A percentile compares a stretch with the other conserved stretches of the same genome.
phyloP scores from a whole-genome alignment of 495 filamentous ascomycete species.

The Xylaria venustula region DNA sequence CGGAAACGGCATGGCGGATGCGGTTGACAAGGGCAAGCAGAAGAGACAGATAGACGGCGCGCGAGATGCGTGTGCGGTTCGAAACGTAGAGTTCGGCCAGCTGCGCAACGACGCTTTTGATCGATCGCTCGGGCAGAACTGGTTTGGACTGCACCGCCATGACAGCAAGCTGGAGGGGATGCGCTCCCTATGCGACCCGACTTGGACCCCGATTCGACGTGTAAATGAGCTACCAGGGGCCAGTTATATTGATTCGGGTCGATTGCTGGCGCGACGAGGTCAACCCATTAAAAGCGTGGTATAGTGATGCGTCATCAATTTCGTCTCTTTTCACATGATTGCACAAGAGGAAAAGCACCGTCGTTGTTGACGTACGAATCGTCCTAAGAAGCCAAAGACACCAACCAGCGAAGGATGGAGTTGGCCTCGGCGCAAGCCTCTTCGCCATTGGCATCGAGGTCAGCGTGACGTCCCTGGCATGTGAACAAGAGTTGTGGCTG shows the following conservation, averaged over 20 bases:
- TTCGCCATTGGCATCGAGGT: constrained; percentile 1
- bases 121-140: constrained; percentile 59
- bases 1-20: constrained; percentile 84
- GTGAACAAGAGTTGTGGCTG: background rate
- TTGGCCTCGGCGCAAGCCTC: constrained; percentile 28
- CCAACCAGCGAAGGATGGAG: background rate
- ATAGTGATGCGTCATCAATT: background rate
- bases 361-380: too few species aligned
- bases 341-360: too few species aligned
- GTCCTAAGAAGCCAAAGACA: too few species aligned
- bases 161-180: constrained; percentile 17
- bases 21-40: constrained; percentile 85
- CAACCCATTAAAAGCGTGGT: constrained; percentile 7
- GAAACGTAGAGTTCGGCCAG: constrained; percentile 74
- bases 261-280: background rate
- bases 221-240: too few species aligned
- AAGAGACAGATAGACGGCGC: constrained; percentile 87
- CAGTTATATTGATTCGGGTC: too few species aligned
- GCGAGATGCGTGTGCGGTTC: constrained; percentile 86
- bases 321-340: too few species aligned
- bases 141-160: constrained; percentile 88
- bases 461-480: constrained; percentile 26
- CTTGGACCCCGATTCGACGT: too few species aligned
- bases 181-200: constrained; percentile 7
- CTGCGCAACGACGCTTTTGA: constrained; percentile 71